phyloP scores from a whole-genome alignment of 768 basidiomycete genomes.

The Xerocomus potaroensis region DNA sequence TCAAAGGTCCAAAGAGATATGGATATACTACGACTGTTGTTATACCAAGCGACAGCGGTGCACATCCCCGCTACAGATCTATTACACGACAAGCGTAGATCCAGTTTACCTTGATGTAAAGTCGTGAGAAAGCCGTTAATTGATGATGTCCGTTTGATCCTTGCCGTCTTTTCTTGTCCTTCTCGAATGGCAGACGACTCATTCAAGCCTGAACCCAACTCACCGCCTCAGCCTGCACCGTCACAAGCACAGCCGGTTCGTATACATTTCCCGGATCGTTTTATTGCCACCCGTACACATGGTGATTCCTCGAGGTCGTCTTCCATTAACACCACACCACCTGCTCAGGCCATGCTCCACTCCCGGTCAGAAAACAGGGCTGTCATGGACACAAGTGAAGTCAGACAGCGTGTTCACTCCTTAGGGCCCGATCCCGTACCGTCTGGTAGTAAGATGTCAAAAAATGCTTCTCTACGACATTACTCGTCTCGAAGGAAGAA shows the following conservation, averaged over 20 bases:
- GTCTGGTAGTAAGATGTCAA: slow-evolving; percentile 13
- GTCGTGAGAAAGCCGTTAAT: slow-evolving; percentile 16
- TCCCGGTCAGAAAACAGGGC: slow-evolving; percentile 12
- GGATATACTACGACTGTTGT: background rate
- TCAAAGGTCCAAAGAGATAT: background rate
- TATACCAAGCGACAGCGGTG: slow-evolving; percentile 7
- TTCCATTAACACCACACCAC: slow-evolving; percentile 21
- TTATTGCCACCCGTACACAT: slow-evolving; percentile 22
- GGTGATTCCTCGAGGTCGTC: slow-evolving; percentile 32
- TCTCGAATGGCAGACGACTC: slow-evolving; percentile 30
- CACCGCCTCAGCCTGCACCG: slow-evolving; percentile 10
- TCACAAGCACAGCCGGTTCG: slow-evolving; percentile 20
- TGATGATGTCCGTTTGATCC: background rate
- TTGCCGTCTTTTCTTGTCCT: background rate
- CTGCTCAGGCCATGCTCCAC: slow-evolving; percentile 10
- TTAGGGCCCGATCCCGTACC: slow-evolving; percentile 15
- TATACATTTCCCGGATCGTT: slow-evolving; percentile 34
- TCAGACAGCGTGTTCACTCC: slow-evolving; percentile 20
- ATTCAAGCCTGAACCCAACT: slow-evolving; percentile 18
- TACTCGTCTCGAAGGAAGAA: slow-evolving; percentile 21
- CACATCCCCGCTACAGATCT: slow-evolving; percentile 6
- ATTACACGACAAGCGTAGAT: slow-evolving; percentile 10
- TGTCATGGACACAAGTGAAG: slow-evolving; percentile 9
- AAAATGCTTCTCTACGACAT: slow-evolving; percentile 11
- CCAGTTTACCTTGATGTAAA: too few relatives aligned